A percentile compares a stretch with the other conserved stretches of the same genome.
Evolutionary conservation across 2,329 filamentous ascomycete species (phyloP).

Genomic region (Fusarium longipes): DNA sequence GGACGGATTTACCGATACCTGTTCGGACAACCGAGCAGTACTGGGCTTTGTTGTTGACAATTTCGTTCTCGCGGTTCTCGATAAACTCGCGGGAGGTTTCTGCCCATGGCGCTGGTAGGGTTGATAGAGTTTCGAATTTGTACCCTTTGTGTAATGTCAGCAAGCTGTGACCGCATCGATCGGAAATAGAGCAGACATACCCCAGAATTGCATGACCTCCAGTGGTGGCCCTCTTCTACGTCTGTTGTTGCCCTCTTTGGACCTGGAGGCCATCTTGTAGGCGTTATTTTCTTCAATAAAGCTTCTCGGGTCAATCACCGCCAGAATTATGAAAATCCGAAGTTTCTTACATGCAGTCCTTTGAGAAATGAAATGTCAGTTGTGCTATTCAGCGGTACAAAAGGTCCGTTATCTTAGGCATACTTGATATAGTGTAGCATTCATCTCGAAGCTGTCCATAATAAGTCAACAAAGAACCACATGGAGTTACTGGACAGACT

Average conservation of each 20-base stretch:
- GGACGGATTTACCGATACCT: conserved; percentile 77
- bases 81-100: conserved; percentile 80
- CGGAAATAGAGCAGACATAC: conserved; percentile 55
- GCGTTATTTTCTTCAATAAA: conserved; percentile 93
- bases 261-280: conserved; percentile 73
- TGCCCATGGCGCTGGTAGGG: conserved; percentile 80
- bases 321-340: not conserved
- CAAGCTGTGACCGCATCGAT: not conserved
- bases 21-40: conserved; percentile 96
- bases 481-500: conserved; percentile 37
- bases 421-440: conserved; percentile 90
- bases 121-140: conserved; percentile 91
- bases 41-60: conserved; percentile 90
- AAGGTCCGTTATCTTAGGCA: conserved; percentile 52
- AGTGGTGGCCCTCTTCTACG: conserved; percentile 63
- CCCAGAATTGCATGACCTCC: conserved; percentile 93
- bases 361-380: conserved; percentile 36
- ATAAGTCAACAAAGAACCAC: conserved; percentile 34
- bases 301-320: conserved; percentile 56
- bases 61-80: conserved; percentile 74
- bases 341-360: conserved; percentile 65
- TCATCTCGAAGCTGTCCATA: conserved; percentile 85
- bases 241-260: conserved; percentile 60
- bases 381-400: not conserved
- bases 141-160: conserved; percentile 70